These are phyloP conservation scores for Penicillium salamii DNA, from an alignment of 495 filamentous ascomycete genomes.

Conservation along the genomic window DNA sequence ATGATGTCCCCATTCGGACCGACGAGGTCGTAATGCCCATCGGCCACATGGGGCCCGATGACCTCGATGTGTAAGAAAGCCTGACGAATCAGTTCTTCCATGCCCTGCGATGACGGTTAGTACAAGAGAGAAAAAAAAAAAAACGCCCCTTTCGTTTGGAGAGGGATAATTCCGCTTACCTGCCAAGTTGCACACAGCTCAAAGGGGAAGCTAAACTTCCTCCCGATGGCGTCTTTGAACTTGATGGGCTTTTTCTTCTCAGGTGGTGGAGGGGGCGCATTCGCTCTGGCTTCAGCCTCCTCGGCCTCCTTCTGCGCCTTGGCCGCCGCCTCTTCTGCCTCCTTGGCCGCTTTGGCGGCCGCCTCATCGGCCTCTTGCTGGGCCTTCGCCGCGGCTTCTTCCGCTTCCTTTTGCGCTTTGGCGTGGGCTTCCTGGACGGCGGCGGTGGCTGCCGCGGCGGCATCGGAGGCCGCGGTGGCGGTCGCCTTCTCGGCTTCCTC, in stretches of 20 bases:
- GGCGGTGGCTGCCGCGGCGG: constrained; percentile 6
- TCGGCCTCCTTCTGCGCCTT: constrained; percentile 6
- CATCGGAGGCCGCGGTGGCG: constrained; percentile 10
- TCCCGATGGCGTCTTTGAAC: constrained; percentile 82
- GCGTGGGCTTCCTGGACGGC: constrained; percentile 16
- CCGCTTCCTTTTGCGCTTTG: neutral
- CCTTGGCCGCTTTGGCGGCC: constrained; percentile 5
- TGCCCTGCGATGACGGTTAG: constrained; percentile 53
- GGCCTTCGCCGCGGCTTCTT: constrained; percentile 14
- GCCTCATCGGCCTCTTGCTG: neutral
- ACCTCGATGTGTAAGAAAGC: constrained; percentile 83
- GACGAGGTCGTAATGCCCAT: constrained; percentile 81
- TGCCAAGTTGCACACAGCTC: constrained; percentile 77
- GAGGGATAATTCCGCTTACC: constrained; percentile 47
- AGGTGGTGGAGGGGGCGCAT: constrained; percentile 29
- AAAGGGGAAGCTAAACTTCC: constrained; percentile 84
- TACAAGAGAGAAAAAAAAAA: neutral
- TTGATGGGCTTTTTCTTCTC: constrained; percentile 66
- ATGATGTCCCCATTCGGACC: constrained; percentile 86
- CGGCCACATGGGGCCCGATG: constrained; percentile 76
- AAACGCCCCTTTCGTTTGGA: neutral
- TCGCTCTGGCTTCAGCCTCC: constrained; percentile 15
- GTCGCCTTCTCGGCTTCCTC: constrained; percentile 27
- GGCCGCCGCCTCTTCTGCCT: constrained; percentile 2
- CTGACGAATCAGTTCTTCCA: constrained; percentile 84